phyloP scores from a whole-genome alignment of 331 rosid species.

The Acacia concinna region DNA sequence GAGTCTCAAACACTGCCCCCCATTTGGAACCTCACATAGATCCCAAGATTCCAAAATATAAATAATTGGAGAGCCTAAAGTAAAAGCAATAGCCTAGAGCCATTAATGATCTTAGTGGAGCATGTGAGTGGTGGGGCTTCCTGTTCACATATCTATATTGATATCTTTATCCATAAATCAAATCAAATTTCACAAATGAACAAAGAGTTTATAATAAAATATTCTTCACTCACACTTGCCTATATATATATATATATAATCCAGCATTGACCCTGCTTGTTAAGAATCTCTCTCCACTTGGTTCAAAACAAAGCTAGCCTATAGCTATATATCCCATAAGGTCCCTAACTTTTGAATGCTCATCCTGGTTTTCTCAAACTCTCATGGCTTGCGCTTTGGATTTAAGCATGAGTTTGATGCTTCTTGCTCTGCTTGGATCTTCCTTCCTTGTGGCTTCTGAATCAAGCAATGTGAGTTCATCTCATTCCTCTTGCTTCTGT shows the following conservation, averaged over 20 bases:
- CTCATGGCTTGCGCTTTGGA: conserved; percentile 45
- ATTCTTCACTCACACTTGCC: neutral
- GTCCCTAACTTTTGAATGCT: neutral
- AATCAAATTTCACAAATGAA: neutral
- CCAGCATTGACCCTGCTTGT: neutral
- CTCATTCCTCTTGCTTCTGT: neutral
- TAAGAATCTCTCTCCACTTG: neutral
- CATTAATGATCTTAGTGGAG: neutral
- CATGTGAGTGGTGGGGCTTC: neutral
- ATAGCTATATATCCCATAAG: conserved; percentile 4
- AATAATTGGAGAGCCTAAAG: conserved; percentile 24
- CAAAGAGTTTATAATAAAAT: neutral
- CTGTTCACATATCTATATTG: neutral
- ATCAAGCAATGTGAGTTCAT: conserved; percentile 46
- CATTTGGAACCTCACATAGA: neutral
- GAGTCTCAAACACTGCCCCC: neutral
- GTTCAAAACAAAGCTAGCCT: neutral
- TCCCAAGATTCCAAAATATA: conserved; percentile 21
- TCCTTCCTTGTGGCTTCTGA: conserved; percentile 37
- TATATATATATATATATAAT: neutral
- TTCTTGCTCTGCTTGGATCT: conserved; percentile 36
- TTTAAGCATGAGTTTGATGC: conserved; percentile 22
- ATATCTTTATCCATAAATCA: neutral
- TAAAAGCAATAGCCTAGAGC: neutral
- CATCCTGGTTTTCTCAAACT: conserved; percentile 20